Evolutionary conservation across 2,329 filamentous ascomycete species (phyloP).

Genomic region (Sclerotinia nivalis): DNA sequence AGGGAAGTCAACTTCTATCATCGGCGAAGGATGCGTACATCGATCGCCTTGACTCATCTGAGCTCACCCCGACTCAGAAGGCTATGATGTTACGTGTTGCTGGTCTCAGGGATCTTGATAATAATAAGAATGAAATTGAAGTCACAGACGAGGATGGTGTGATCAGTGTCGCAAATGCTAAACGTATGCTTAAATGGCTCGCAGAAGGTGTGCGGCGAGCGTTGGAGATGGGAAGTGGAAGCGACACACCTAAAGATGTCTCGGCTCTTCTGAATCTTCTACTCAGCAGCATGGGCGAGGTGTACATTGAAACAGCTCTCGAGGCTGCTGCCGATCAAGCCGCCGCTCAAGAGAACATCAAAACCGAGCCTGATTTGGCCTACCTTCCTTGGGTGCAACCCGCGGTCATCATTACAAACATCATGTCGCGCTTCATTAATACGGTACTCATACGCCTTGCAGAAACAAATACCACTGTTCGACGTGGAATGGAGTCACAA

Average conservation of each 20-base stretch:
- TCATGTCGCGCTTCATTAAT: slow-evolving; percentile 90
- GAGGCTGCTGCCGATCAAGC: slow-evolving; percentile 74
- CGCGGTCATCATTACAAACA: slow-evolving; percentile 83
- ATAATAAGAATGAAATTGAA: slow-evolving; percentile 82
- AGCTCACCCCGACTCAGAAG: slow-evolving; percentile 85
- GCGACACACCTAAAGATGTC: slow-evolving; percentile 92
- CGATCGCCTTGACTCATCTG: slow-evolving; percentile 82
- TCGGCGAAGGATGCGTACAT: slow-evolving; percentile 91
- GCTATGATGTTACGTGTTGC: slow-evolving; percentile 87
- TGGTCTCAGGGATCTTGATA: slow-evolving; percentile 73
- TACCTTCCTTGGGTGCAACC: slow-evolving; percentile 79
- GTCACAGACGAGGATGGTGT: slow-evolving; percentile 87
- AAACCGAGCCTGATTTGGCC: slow-evolving; percentile 81
- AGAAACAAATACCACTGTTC: slow-evolving; percentile 83
- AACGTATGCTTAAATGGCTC: slow-evolving; percentile 96
- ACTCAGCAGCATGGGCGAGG: slow-evolving; percentile 82
- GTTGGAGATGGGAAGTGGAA: slow-evolving; percentile 82
- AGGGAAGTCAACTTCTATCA: slow-evolving; percentile 83
- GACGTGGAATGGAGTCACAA: slow-evolving; percentile 68
- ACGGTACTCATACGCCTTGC: slow-evolving; percentile 89
- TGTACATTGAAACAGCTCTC: slow-evolving; percentile 68
- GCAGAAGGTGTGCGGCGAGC: slow-evolving; percentile 91
- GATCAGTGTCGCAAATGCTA: slow-evolving; percentile 82
- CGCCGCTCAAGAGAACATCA: slow-evolving; percentile 72
- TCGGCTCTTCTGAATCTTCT: slow-evolving; percentile 80